Evolutionary conservation across 257 asterid genomes (phyloP).

Genomic region (Cruciata laevipes): DNA sequence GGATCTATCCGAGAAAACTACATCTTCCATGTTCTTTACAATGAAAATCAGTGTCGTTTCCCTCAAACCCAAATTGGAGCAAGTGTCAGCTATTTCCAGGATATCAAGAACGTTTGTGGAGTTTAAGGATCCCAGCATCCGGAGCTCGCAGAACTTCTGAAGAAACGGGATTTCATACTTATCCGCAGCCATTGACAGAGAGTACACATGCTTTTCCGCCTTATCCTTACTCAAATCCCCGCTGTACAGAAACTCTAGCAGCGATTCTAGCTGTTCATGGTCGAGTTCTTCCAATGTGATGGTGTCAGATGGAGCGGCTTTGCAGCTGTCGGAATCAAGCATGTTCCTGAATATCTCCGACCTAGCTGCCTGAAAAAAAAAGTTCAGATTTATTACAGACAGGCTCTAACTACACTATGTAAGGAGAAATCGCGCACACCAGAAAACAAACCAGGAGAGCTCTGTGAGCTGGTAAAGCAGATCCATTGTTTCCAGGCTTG

Average conservation of each 20-base stretch:
- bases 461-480: conserved; percentile 71
- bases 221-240: conserved; percentile 58
- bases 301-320: conserved; percentile 58
- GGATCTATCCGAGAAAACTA: conserved; percentile 63
- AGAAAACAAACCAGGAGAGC: conserved; percentile 72
- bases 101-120: conserved; percentile 66
- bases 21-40: conserved; percentile 80
- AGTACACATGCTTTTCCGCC: conserved; percentile 57
- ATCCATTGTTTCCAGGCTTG: conserved; percentile 63
- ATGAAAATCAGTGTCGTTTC: conserved; percentile 67
- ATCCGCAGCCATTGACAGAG: conserved; percentile 80
- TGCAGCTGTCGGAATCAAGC: conserved; percentile 71
- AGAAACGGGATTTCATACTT: conserved; percentile 77
- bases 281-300: conserved; percentile 59
- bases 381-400: not conserved
- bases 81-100: conserved; percentile 69
- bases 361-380: conserved; percentile 55
- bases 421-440: not conserved
- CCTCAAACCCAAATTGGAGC: conserved; percentile 55
- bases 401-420: not conserved
- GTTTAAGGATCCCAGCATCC: conserved; percentile 61
- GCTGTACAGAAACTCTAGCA: conserved; percentile 65
- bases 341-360: conserved; percentile 59
- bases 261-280: conserved; percentile 51
- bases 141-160: conserved; percentile 58